Evolutionary conservation across 192 early-diverging fungal genomes (phyloP), one percentile per base, ranked within the genome.

Genomic region (Podila minutissima): DNA sequence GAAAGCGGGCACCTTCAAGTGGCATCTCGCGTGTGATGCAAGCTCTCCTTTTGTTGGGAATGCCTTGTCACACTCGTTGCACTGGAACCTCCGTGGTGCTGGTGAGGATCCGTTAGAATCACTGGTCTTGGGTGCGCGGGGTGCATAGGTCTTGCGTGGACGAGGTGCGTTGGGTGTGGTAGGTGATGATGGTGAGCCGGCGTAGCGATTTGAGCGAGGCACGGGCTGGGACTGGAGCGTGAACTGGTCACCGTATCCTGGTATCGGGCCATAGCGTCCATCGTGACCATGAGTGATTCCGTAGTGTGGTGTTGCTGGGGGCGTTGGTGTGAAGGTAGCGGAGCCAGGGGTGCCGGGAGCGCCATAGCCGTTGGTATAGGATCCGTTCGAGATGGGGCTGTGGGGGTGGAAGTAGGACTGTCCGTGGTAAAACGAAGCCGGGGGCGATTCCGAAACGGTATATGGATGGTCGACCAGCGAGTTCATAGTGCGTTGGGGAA

Each of bases 11-110:
- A 81, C 71, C 67, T 81, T 81, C 31, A 81, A 35, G 59, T 81
- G 77, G 66, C 77, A 81, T 6, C 77, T 71, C 50, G 77, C 72
- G 38, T 81, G 77, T 3, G 77, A 81, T 0, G 77, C 77, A 15
- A 81, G 62, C 35, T 81, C 77, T 3, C 77, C 77, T 55, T 81
- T 81, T 6, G 77, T 81, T 2, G 77, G 77, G 71, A 81, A 81
- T 0, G 77, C 77, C 66, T 81, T 81, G 17, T 81, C 77, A 57
- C 77, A 81, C 58, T 81, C 77, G 6, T 57, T 62, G 41, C 77
- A 81, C 22, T 64, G 71, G 62, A 81, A 81, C 13, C 77, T 66
- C 28, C 71, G 66, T 11, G 77, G 77, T 0, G 67, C 53, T 38
- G 77, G 71, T 5, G 77, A 29, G 4, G 62, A 55, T 8, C 71